These are phyloP conservation scores for Neofusicoccum ribis DNA, from an alignment of 2,329 filamentous ascomycete species.

Conservation along the genomic window DNA sequence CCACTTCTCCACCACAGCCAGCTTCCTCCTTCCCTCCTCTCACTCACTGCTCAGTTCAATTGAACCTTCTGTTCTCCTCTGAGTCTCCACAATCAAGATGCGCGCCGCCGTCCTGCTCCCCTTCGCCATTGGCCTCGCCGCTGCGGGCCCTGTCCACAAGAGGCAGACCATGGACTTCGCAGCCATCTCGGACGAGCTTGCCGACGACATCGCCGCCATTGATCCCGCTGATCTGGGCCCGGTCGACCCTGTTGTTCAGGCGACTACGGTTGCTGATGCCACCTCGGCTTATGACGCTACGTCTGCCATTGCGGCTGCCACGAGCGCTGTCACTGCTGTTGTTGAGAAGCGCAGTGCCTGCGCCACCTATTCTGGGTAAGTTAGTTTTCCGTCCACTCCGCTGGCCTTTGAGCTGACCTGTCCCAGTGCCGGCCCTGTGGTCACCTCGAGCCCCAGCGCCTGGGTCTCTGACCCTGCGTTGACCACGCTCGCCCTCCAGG, in stretches of 20 bases:
- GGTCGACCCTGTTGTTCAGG: conserved; percentile 4
- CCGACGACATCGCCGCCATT: conserved; percentile 3
- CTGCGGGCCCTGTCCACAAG: conserved; percentile 16
- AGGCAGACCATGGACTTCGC: conserved; percentile 5
- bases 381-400: not conserved
- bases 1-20: conserved; percentile 1
- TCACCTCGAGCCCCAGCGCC: not conserved
- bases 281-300: conserved; percentile 10
- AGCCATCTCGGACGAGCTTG: not conserved
- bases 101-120: conserved; percentile 4
- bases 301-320: conserved; percentile 8
- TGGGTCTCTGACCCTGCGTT: not conserved
- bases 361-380: conserved; percentile 9
- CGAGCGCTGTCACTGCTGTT: conserved; percentile 1
- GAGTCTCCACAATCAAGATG: not conserved
- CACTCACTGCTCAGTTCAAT: not conserved
- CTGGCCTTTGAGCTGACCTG: not conserved
- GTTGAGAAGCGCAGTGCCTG: conserved; percentile 10
- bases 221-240: conserved; percentile 5
- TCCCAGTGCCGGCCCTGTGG: conserved; percentile 1
- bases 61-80: not conserved
- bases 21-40: not conserved
- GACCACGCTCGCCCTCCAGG: not conserved
- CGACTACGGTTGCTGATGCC: not conserved
- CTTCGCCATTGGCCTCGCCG: conserved; percentile 12